phyloP scores from a whole-genome alignment of 345 rosid genomes.

The Linum tenue region DNA sequence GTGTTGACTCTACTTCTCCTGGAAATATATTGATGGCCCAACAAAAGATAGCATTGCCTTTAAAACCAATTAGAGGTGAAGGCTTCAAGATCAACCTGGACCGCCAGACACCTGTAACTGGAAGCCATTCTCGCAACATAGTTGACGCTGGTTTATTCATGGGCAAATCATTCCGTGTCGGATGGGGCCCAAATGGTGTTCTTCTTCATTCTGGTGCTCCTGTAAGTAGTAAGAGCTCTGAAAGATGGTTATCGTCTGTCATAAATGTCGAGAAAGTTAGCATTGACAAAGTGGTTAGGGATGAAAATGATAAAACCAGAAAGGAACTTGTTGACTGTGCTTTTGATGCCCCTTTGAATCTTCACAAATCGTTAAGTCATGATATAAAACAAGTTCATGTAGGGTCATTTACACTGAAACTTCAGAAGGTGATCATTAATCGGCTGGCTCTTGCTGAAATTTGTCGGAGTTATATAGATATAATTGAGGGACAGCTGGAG shows the following conservation, averaged over 20 bases:
- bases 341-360: slow-evolving; percentile 69
- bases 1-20: slow-evolving; percentile 36
- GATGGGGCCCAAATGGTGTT: slow-evolving; percentile 96
- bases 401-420: slow-evolving; percentile 64
- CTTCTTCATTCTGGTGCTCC: slow-evolving; percentile 77
- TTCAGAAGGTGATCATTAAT: slow-evolving; percentile 52
- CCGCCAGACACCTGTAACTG: slow-evolving; percentile 54
- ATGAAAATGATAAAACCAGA: slow-evolving; percentile 52
- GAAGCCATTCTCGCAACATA: slow-evolving; percentile 58
- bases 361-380: slow-evolving; percentile 56
- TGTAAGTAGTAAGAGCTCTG: slow-evolving; percentile 41
- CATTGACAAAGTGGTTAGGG: slow-evolving; percentile 69
- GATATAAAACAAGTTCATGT: slow-evolving; percentile 47
- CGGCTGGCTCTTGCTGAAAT: slow-evolving; percentile 60
- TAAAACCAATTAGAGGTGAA: slow-evolving; percentile 37
- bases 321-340: slow-evolving; percentile 63
- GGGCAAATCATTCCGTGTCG: slow-evolving; percentile 96
- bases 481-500: slow-evolving; percentile 75
- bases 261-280: slow-evolving; percentile 75
- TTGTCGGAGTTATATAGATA: slow-evolving; percentile 68
- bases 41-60: slow-evolving; percentile 51
- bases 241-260: slow-evolving; percentile 53
- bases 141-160: slow-evolving; percentile 94
- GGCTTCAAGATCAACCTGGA: slow-evolving; percentile 75
- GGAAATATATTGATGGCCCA: slow-evolving; percentile 67